Evolutionary conservation across 2,329 filamentous ascomycete species (phyloP).

Genomic region (Aspergillus sp.): DNA sequence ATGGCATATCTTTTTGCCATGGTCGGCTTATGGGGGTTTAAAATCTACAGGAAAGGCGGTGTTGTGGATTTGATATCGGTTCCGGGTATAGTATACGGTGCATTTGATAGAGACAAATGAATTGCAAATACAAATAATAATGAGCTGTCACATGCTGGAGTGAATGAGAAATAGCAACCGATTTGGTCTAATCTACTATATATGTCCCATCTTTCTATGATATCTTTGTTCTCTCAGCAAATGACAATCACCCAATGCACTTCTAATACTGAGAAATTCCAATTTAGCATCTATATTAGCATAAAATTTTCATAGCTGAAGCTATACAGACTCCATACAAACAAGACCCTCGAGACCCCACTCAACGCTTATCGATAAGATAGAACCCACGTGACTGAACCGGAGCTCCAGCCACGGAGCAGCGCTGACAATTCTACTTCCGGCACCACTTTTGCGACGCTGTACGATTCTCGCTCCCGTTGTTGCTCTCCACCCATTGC

Average conservation of each 20-base stretch:
- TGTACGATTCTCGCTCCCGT: not conserved
- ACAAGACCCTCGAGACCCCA: not conserved
- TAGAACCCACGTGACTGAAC: not conserved
- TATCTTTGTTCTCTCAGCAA: not conserved
- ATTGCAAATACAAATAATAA: too few relatives aligned
- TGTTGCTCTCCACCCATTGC: not conserved
- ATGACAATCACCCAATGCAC: not conserved
- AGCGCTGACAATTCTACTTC: not conserved
- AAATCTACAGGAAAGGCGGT: not conserved
- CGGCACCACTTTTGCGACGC: slow-evolving; percentile 1
- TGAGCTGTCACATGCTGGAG: too few relatives aligned
- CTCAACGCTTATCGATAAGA: not conserved
- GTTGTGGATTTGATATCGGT: not conserved
- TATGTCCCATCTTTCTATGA: not conserved
- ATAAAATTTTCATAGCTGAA: too few relatives aligned
- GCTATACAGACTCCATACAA: too few relatives aligned
- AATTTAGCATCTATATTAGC: not conserved
- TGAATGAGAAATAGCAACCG: too few relatives aligned
- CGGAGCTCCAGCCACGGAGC: not conserved
- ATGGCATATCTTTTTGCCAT: not conserved
- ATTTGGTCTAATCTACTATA: too few relatives aligned
- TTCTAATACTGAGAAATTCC: not conserved
- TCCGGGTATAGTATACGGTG: too few relatives aligned
- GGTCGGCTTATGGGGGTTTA: too few relatives aligned
- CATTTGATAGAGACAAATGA: too few relatives aligned